Evolutionary conservation across 2,329 filamentous ascomycete species (phyloP), one percentile per base, ranked within the genome.

Genomic region (Talaromyces sp.): DNA sequence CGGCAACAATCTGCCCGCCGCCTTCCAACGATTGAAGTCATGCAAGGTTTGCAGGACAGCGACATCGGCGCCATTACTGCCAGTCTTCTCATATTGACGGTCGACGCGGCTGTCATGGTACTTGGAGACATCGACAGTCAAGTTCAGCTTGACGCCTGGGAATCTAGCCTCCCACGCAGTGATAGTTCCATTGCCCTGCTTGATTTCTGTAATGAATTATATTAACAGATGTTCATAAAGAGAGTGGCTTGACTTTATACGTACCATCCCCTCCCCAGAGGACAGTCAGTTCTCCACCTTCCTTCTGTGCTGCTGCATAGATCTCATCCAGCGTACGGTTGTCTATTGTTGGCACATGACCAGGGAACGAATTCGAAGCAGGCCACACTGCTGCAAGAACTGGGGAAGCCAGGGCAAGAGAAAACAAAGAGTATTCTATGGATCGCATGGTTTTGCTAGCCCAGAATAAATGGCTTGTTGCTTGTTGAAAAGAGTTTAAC

Each of bases 91-190:
- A 1, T 84, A 71, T 64, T 83, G 80, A 43, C 78, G 71, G 67
- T 87, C 82, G 7, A 85, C 68, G 8, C 74, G 74, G 19, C 69
- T 74, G 63, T 84, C 81, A 67, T 83, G 83, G 67, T 86, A 86
- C 68, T 86, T 86, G 65, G 83, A 85, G 0, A 86, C 70, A 65
- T 85, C 83, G 50, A 85, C 82, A 0, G 84, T 85, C 41, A 84
- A 59, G 68, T 86, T 84, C 16, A 86, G 77, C 3, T 77, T 82
- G 65, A 85, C 80, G 9, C 79, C 78, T 0, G 83, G 83, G 68
- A 85, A 86, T 0, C 75, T 73, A 0, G 61, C 35, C 19, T 62
- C 24, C 39, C 64, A 67, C 27, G 70, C 67, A 39, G 52, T 33
- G 35, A 57, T 57, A n/a, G 52, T 57, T 57, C 5, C 4, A 39